These are phyloP conservation scores for Sordaria brevicollis DNA, from an alignment of 495 filamentous ascomycete species.

Conservation along the genomic window DNA sequence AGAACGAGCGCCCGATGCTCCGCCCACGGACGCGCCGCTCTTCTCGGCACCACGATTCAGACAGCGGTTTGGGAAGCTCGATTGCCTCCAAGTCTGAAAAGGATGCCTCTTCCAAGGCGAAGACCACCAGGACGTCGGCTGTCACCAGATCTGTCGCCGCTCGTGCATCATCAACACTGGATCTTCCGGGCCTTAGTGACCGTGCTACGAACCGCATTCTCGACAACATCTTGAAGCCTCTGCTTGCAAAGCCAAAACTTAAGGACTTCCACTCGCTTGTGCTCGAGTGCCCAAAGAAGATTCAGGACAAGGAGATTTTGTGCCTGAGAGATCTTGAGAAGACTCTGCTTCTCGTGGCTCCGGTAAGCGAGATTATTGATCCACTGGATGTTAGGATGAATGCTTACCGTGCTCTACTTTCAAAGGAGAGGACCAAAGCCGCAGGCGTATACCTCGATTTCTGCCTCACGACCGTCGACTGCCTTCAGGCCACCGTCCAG, in stretches of 20 bases:
- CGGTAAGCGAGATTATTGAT: constrained; percentile 58
- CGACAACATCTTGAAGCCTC: constrained; percentile 42
- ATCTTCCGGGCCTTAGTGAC: constrained; percentile 32
- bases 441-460: constrained; percentile 66
- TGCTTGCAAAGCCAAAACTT: constrained; percentile 40
- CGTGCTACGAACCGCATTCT: constrained; percentile 43
- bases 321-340: constrained; percentile 86
- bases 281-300: constrained; percentile 61
- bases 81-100: constrained; percentile 33
- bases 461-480: constrained; percentile 77
- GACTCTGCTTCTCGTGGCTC: constrained; percentile 74
- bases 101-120: constrained; percentile 14
- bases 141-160: constrained; percentile 42
- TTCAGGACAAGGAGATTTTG: constrained; percentile 68
- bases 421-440: constrained; percentile 65
- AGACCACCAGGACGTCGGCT: constrained; percentile 25
- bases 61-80: constrained; percentile 52
- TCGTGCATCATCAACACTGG: constrained; percentile 23
- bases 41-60: constrained; percentile 46
- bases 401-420: constrained; percentile 54
- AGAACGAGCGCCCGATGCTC: constrained; percentile 32
- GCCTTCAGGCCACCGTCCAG: constrained; percentile 72
- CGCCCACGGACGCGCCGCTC: constrained; percentile 41
- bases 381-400: constrained; percentile 44
- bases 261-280: constrained; percentile 74